Evolutionary conservation across 73 alveolate species (phyloP), one percentile per base, ranked within the genome.

Genomic region (Paramecium biaurelia): DNA sequence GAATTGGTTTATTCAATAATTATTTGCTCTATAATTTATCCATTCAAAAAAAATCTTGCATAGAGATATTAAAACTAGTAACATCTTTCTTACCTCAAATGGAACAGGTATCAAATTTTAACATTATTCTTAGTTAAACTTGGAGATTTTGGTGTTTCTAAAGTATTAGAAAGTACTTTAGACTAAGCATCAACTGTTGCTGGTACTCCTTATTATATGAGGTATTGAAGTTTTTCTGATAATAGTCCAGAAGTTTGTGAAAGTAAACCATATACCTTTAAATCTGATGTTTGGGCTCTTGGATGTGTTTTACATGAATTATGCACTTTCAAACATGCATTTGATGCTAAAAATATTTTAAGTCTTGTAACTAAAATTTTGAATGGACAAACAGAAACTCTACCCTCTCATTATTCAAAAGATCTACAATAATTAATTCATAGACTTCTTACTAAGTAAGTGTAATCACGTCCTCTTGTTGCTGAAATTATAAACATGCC

Each of bases 261-360:
- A 93, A 97, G 93, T 90, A 92, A 95, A 70, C 99, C 99, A 5
- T 98, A 98, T 89, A 95, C 99, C 49, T 95, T 74, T 84, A 97
- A 98, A 93, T 92, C 98, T 24, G 99, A 98, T 94, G 98, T 98
- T 7, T 98, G 99, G 99, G 97, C 99, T 21, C 89, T 98, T n/a
- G 99, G 99, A 20, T 97, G 99, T 90, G 98, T 98, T 21, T 92
- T 98, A 2, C 98, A 97, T 93, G 99, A 98, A 92, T 92, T 98
- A 72, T 98, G 99, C 85, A 94, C 99, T 11, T 93, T 98, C 12
- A 93, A 85, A 86, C 99, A 97, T 92, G 99, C 99, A 2, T 98
- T 98, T 95, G 93, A 98, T 56, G 99, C 99, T 10, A 98, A 97
- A 30, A 98, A 97, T 92, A 86, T 98, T 21, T 93, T 95, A 26